Evolutionary conservation across 805 yeast species (phyloP).

Genomic region (Candida ponderosae): DNA sequence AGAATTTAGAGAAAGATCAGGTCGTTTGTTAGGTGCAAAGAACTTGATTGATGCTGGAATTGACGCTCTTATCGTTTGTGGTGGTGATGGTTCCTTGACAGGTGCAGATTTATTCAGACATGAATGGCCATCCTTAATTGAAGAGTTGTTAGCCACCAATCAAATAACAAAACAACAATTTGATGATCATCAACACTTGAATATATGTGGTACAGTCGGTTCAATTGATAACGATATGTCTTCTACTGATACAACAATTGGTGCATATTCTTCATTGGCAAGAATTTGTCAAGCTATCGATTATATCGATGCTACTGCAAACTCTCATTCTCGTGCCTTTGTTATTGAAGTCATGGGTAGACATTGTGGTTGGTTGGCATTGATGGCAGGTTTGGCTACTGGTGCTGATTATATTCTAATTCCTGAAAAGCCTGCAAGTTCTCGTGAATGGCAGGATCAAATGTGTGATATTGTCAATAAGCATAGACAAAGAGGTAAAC

Average conservation of each 20-base stretch:
- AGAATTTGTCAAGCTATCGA: constrained; percentile 92
- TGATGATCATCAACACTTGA: constrained; percentile 59
- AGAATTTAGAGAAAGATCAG: constrained; percentile 79
- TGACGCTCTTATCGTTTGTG: constrained; percentile 92
- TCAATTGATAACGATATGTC: constrained; percentile 99
- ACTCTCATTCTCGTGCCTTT: constrained; percentile 94
- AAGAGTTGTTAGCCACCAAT: constrained; percentile 54
- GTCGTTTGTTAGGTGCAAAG: constrained; percentile 76
- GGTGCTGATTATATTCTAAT: constrained; percentile 92
- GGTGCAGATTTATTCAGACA: constrained; percentile 93
- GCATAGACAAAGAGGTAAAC: constrained; percentile 81
- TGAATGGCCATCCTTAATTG: constrained; percentile 88
- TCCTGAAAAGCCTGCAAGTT: constrained; percentile 86
- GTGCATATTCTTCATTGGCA: constrained; percentile 89
- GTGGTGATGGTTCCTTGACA: constrained; percentile 97
- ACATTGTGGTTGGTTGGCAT: constrained; percentile 98
- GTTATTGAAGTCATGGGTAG: constrained; percentile 99
- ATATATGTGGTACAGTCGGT: constrained; percentile 92
- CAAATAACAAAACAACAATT: constrained; percentile 52
- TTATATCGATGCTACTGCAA: constrained; percentile 95
- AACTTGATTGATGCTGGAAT: constrained; percentile 83
- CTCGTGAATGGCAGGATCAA: constrained; percentile 71
- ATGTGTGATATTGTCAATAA: constrained; percentile 66
- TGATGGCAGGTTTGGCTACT: constrained; percentile 96
- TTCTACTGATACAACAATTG: constrained; percentile 92